phyloP scores from a whole-genome alignment of 2,329 filamentous ascomycete species.

The Colletotrichum truncatum region DNA sequence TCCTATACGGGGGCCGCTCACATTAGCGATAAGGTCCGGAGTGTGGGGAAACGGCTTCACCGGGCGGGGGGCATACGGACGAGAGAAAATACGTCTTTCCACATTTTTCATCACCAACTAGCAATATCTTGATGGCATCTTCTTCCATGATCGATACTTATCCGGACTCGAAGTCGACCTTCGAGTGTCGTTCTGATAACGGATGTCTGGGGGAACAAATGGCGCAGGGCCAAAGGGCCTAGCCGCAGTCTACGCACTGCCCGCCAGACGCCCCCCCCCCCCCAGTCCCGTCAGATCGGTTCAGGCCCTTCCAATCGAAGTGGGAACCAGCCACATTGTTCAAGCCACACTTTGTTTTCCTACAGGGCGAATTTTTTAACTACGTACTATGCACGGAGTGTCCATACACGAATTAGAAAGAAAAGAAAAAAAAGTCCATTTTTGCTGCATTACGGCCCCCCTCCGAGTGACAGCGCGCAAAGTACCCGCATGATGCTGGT shows the following conservation, averaged over 20 bases:
- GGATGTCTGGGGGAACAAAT: conserved; percentile 27
- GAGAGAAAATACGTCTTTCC: conserved; percentile 71
- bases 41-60: neutral
- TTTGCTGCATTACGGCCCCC: no score
- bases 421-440: no score
- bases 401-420: no score
- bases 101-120: conserved; percentile 67
- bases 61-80: conserved; percentile 53
- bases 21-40: conserved; percentile 4
- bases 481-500: conserved; percentile 25
- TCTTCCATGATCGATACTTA: conserved; percentile 50
- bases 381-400: no score
- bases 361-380: neutral
- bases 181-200: conserved; percentile 14
- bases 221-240: conserved; percentile 17
- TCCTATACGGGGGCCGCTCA: conserved; percentile 45
- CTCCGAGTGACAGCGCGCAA: conserved; percentile 4
- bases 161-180: neutral
- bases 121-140: conserved; percentile 59
- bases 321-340: neutral
- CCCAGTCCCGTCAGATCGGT: neutral
- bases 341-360: conserved; percentile 8
- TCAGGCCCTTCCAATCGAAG: conserved; percentile 22
- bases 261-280: neutral
- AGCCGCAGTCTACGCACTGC: conserved; percentile 6